These are phyloP conservation scores for Suillus bovinus DNA, from an alignment of 768 basidiomycete genomes.

Conservation along the genomic window DNA sequence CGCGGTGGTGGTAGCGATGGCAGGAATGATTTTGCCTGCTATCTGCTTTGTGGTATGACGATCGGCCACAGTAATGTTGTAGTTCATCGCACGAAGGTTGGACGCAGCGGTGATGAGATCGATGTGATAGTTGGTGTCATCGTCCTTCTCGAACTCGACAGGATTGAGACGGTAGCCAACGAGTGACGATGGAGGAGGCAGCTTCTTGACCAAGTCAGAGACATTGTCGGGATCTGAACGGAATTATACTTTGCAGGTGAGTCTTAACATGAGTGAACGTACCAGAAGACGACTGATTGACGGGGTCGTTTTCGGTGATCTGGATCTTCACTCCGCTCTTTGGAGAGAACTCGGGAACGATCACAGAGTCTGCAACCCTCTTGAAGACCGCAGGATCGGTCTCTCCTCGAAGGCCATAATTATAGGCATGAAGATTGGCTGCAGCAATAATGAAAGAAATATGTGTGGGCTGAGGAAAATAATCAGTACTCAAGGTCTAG, in stretches of 20 bases:
- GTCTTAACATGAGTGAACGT: conserved; percentile 8
- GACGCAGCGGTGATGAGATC: conserved; percentile 98
- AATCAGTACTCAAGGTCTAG: conserved; percentile 13
- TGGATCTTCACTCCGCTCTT: conserved; percentile 92
- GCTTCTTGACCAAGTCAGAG: conserved; percentile 57
- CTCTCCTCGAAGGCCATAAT: conserved; percentile 94
- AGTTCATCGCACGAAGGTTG: conserved; percentile 95
- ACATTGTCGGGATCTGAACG: conserved; percentile 49
- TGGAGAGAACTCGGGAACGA: conserved; percentile 92
- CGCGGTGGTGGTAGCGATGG: conserved; percentile 97
- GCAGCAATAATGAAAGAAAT: conserved; percentile 88
- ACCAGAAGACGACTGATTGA: conserved; percentile 49
- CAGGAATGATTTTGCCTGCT: conserved; percentile 98
- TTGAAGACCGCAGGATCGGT: conserved; percentile 77
- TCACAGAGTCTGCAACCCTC: conserved; percentile 79
- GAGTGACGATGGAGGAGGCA: conserved; percentile 88
- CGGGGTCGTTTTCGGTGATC: conserved; percentile 90
- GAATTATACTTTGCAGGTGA: conserved; percentile 9
- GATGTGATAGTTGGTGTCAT: conserved; percentile 96
- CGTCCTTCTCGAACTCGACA: conserved; percentile 99
- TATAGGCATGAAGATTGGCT: conserved; percentile 96
- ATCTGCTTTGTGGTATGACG: conserved; percentile 95
- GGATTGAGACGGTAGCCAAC: conserved; percentile 95
- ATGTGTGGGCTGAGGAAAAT: conserved; percentile 65
- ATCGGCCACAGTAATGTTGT: conserved; percentile 84